A percentile compares a stretch with the other conserved stretches of the same genome.
These are phyloP conservation scores for Phaeosphaeriaceae sp. DNA, from an alignment of 2,329 filamentous ascomycete species.

Conservation along the genomic window DNA sequence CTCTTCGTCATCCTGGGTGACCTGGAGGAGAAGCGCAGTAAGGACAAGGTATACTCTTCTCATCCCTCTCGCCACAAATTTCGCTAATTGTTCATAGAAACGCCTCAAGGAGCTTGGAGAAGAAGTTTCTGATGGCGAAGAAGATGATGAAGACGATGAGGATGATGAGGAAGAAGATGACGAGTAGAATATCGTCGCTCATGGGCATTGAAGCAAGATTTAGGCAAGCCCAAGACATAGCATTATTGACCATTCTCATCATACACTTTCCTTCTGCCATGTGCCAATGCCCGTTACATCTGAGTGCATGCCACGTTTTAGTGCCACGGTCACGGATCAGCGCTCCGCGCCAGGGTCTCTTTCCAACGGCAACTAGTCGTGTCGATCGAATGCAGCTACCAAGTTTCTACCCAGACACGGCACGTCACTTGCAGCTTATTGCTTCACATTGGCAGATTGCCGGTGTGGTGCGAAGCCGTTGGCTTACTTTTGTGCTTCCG, in stretches of 20 bases:
- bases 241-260: background rate
- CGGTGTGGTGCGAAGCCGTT: background rate
- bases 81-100: slow-evolving; percentile 46
- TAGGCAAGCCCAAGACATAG: background rate
- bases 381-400: background rate
- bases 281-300: background rate
- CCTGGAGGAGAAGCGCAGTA: slow-evolving; percentile 53
- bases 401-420: background rate
- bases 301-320: background rate
- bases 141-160: slow-evolving; percentile 46
- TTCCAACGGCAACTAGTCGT: background rate
- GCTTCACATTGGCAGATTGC: background rate
- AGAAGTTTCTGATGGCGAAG: slow-evolving; percentile 51
- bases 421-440: slow-evolving; percentile 5
- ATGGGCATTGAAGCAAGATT: background rate
- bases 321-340: background rate
- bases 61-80: background rate
- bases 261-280: background rate
- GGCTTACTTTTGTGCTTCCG: background rate
- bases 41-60: slow-evolving; percentile 43
- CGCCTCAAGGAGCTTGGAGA: slow-evolving; percentile 56
- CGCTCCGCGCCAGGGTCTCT: background rate
- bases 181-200: slow-evolving; percentile 10
- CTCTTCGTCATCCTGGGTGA: slow-evolving; percentile 57
- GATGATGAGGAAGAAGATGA: slow-evolving; percentile 32